Evolutionary conservation across 331 rosid genomes (phyloP).

Genomic region (Erythrophleum ivorense): DNA sequence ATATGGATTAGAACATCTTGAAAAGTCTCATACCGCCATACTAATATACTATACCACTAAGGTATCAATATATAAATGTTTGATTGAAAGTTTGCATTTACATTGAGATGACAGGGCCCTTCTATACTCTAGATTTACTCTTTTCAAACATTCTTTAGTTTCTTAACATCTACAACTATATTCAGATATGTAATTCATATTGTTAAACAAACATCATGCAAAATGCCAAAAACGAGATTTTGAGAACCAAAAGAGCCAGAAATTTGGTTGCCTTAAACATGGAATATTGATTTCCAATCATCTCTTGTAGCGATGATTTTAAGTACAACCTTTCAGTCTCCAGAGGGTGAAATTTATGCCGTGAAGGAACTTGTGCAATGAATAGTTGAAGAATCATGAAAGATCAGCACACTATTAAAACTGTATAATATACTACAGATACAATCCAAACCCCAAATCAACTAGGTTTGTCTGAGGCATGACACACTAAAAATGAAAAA

Average conservation of each 20-base stretch:
- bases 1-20: conserved; percentile 19
- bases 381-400: conserved; percentile 27
- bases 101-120: conserved; percentile 26
- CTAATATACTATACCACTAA: not conserved
- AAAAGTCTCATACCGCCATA: not conserved
- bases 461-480: conserved; percentile 2
- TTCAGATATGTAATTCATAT: conserved; percentile 2
- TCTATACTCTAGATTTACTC: conserved; percentile 12
- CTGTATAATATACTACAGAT: not conserved
- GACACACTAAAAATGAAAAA: not conserved
- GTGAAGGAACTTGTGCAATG: conserved; percentile 17
- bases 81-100: conserved; percentile 28
- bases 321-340: conserved; percentile 19
- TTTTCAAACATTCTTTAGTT: conserved; percentile 12
- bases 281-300: not conserved
- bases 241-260: not conserved
- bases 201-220: conserved; percentile 14
- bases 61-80: not conserved
- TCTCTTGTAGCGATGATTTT: conserved; percentile 4
- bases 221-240: not conserved
- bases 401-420: conserved; percentile 1
- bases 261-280: conserved; percentile 22
- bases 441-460: conserved; percentile 5
- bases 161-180: not conserved
- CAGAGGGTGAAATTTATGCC: conserved; percentile 4